Percentiles rank a stretch among this genome's conserved stretches.
These are phyloP conservation scores for Pseudozyma sp. DNA, from an alignment of 1,284 basidiomycete genomes.

Conservation along the genomic window DNA sequence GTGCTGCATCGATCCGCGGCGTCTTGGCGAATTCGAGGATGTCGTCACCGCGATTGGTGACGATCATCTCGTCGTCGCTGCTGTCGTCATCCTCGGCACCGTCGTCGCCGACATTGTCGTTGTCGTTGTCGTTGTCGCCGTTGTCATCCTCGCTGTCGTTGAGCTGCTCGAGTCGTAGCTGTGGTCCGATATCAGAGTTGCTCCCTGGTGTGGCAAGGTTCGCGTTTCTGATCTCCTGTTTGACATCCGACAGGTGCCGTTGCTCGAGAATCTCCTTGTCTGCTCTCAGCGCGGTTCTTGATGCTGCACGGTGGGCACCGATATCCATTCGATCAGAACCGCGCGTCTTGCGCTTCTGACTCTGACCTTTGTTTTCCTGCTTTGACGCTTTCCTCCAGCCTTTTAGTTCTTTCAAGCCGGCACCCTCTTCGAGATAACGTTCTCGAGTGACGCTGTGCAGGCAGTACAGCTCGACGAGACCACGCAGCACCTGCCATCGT, in stretches of 20 bases:
- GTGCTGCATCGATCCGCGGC: conserved; percentile 38
- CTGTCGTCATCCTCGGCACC: conserved; percentile 42
- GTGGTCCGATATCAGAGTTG: background rate
- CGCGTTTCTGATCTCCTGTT: background rate
- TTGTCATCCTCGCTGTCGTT: background rate
- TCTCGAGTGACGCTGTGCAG: conserved; percentile 63
- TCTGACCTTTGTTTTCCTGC: background rate
- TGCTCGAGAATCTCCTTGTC: background rate
- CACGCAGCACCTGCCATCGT: conserved; percentile 59
- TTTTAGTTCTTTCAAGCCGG: conserved; percentile 51
- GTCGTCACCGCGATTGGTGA: conserved; percentile 62
- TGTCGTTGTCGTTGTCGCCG: background rate
- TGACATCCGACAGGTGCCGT: background rate
- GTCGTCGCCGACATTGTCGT: conserved; percentile 12
- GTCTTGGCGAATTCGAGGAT: conserved; percentile 65
- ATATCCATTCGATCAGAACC: conserved; percentile 40
- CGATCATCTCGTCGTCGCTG: conserved; percentile 61
- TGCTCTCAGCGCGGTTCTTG: conserved; percentile 32
- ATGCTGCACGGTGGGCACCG: conserved; percentile 41
- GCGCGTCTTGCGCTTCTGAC: background rate
- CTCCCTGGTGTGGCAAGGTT: background rate
- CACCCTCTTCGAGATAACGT: conserved; percentile 58
- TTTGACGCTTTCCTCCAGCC: conserved; percentile 35
- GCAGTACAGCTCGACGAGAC: conserved; percentile 61
- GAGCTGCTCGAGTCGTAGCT: too few relatives aligned